Evolutionary conservation across 2,329 filamentous ascomycete genomes (phyloP).

Genomic region (Chalaropsis ovoidea): DNA sequence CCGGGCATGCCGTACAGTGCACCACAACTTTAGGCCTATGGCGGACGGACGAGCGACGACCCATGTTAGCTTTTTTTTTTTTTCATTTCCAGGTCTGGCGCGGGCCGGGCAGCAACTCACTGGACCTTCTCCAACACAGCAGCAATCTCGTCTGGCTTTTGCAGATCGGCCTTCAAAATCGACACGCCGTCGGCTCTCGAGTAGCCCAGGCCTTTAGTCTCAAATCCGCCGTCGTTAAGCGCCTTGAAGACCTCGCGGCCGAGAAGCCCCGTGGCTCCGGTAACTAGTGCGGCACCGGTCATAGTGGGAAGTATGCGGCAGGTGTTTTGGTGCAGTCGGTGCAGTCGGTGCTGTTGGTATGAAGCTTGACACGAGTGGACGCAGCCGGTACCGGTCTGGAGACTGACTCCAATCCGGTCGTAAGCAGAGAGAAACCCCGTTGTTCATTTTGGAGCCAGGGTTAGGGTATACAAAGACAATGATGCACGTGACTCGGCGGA

Average conservation of each 20-base stretch:
- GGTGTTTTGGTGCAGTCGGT: background rate
- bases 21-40: constrained; percentile 68
- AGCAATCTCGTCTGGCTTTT: constrained; percentile 39
- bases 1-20: constrained; percentile 52
- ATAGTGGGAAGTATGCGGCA: background rate
- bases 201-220: constrained; percentile 61
- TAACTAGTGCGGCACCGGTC: constrained; percentile 52
- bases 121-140: constrained; percentile 44
- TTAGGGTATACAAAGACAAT: too few relatives aligned
- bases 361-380: background rate
- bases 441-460: too few relatives aligned
- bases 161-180: constrained; percentile 51
- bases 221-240: constrained; percentile 39
- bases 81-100: constrained; percentile 15
- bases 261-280: constrained; percentile 74
- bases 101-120: constrained; percentile 36
- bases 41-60: background rate
- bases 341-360: background rate
- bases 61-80: constrained; percentile 5
- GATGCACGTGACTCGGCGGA: too few relatives aligned
- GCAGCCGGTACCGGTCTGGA: too few relatives aligned
- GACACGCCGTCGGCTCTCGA: constrained; percentile 61
- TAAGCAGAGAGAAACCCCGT: too few relatives aligned
- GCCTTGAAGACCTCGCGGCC: constrained; percentile 66
- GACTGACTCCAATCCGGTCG: too few relatives aligned